Base-by-base conservation (phyloP, 768 basidiomycete genomes). In the Cubamyces lactineus region DNA sequence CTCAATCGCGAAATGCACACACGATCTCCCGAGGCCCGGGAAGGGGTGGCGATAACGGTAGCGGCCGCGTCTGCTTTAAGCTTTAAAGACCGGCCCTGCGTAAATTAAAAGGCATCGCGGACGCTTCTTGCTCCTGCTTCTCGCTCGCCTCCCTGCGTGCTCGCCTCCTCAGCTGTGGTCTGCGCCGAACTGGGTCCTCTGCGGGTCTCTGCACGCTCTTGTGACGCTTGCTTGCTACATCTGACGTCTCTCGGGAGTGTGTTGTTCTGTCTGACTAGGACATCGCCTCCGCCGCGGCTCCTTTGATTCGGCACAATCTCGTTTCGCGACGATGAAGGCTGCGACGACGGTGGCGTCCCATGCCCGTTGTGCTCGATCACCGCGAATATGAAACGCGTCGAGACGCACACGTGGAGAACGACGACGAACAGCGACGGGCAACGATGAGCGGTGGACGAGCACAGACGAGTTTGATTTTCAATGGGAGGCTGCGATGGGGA, bases 1-100 rank as follows among this genome's bases (percentile, higher is more conserved):
- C 17, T 47, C 23, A 48, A 48, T 49, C 56, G 49, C 46, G 28
- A 57, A 26, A 57, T 49, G 34, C 41, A 47, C 21, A 47, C n/a
- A 34, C 19, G 21, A 46, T 46, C 34, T 43, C 23, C 17, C 53
- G n/a, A 34, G 34, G 6, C 34, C 34, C 34, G 48, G 19, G 11
- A 24, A 28, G 19, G 23, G 28, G 30, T 19, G 19, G 15, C 54
- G 23, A 26, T 47, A 13, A 26, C 21, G 57, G 41, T 48, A 41
- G 41, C 48, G 47, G 57, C 26, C 45, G 45, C 16, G 8, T 46
- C 8, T n/a, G 6, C 48, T 49, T 28, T 49, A 49, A 30, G 24
- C 48, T 49, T 28, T 49, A 49, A 28, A 49, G 26, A n/a, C 48
- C 48, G 48, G 48, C 0, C 19, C 12, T 28, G 13, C 28, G 34